Evolutionary conservation across 257 asterid genomes (phyloP).

Genomic region (Orobanche coerulescens): DNA sequence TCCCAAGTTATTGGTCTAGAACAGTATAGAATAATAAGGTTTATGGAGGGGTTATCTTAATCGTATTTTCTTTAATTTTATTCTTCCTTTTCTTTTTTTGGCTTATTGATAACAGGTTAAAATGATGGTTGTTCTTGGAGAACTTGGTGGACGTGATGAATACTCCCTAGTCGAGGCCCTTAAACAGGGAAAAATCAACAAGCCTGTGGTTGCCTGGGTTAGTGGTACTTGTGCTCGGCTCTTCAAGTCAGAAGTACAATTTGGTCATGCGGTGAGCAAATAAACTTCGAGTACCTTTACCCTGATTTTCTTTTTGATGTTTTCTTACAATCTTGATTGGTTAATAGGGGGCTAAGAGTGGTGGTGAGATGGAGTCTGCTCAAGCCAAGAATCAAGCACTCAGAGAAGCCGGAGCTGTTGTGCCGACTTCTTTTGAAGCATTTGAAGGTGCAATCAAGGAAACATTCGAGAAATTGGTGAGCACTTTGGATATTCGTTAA

Average conservation of each 20-base stretch:
- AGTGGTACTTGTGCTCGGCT: slow-evolving; percentile 98
- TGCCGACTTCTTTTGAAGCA: slow-evolving; percentile 96
- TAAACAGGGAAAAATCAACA: slow-evolving; percentile 84
- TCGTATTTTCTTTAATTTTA: slow-evolving; percentile 13
- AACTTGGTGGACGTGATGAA: slow-evolving; percentile 99
- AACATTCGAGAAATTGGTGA: slow-evolving; percentile 72
- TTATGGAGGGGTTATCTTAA: no score
- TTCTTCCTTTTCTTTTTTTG: slow-evolving; percentile 18
- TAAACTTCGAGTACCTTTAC: not conserved
- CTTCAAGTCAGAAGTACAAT: slow-evolving; percentile 99
- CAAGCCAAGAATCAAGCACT: slow-evolving; percentile 98
- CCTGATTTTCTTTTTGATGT: not conserved
- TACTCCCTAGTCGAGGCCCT: slow-evolving; percentile 96
- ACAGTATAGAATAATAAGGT: no score
- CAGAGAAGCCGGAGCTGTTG: slow-evolving; percentile 88
- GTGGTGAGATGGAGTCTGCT: slow-evolving; percentile 98
- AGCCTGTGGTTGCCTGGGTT: slow-evolving; percentile 99
- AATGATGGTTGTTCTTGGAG: slow-evolving; percentile 97
- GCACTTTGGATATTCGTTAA: no score
- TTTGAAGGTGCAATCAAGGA: slow-evolving; percentile 82
- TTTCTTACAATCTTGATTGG: not conserved
- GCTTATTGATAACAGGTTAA: slow-evolving; percentile 80
- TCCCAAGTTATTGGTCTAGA: no score
- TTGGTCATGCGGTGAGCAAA: slow-evolving; percentile 99
- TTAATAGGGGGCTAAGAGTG: slow-evolving; percentile 97